These are phyloP conservation scores for rapeseed (Brassica napus) DNA, from an alignment of 345 rosid genomes.

Conservation along the genomic window DNA sequence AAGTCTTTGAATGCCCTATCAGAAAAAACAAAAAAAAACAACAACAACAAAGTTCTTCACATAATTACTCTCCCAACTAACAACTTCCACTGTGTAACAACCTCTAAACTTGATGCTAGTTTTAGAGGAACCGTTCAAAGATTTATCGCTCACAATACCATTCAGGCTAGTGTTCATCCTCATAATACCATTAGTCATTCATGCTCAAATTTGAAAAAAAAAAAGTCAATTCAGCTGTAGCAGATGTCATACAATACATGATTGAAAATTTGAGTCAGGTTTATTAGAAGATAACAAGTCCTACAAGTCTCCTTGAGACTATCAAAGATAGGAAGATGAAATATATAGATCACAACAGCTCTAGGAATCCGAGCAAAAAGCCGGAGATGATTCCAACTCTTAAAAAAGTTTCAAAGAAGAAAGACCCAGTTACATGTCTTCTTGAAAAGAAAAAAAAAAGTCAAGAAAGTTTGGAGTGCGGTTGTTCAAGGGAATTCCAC, in stretches of 20 bases:
- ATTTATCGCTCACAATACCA: constrained; percentile 69
- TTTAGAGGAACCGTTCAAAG: constrained; percentile 70
- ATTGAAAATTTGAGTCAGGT: constrained; percentile 55
- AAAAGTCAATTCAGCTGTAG: constrained; percentile 67
- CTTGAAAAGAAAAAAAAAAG: background rate
- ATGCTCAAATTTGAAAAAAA: constrained; percentile 29
- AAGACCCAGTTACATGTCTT: background rate
- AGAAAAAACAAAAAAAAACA: too few species aligned
- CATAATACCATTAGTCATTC: background rate
- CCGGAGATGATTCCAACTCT: background rate
- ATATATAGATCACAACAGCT: background rate
- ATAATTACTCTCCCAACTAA: constrained; percentile 41
- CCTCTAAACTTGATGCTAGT: constrained; percentile 81
- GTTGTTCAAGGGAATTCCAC: constrained; percentile 62
- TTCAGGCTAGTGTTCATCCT: constrained; percentile 56
- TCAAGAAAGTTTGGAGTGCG: constrained; percentile 41
- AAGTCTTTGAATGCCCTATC: constrained; percentile 28
- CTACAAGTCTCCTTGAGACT: background rate
- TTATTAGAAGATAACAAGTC: background rate
- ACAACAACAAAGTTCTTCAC: constrained; percentile 27
- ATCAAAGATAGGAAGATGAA: background rate
- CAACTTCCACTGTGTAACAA: constrained; percentile 60
- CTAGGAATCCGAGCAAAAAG: background rate
- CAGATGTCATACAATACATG: constrained; percentile 81
- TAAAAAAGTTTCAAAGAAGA: background rate